Conservation (phyloP, 805 yeast genomes). For the Candida ortonii region DNA sequence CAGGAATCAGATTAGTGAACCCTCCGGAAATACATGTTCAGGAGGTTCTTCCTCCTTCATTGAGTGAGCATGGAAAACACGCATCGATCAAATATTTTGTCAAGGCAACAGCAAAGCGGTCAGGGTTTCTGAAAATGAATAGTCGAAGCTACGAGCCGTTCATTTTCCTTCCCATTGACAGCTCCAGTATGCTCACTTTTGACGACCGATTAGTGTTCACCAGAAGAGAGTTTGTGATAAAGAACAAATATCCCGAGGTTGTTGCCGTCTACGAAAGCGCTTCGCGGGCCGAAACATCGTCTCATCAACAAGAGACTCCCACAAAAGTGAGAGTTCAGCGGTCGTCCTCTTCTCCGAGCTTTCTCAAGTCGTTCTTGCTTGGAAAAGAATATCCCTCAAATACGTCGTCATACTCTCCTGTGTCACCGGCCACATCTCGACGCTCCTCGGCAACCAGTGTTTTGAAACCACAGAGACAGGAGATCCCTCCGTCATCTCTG, state of each 20-base stretch:
- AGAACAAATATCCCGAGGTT: conserved; percentile 41
- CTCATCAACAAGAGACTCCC: too few relatives aligned
- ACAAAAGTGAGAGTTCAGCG: too few relatives aligned
- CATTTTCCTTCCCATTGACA: conserved; percentile 48
- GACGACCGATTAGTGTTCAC: conserved; percentile 43
- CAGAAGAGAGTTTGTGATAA: conserved; percentile 40
- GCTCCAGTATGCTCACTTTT: conserved; percentile 26
- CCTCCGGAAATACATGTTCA: conserved; percentile 17
- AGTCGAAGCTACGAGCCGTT: conserved; percentile 49
- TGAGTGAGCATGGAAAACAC: conserved; percentile 20
- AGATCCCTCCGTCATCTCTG: conserved; percentile 10
- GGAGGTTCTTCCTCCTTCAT: conserved; percentile 26
- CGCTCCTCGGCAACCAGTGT: conserved; percentile 12
- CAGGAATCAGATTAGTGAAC: conserved; percentile 11
- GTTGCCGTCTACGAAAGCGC: conserved; percentile 36
- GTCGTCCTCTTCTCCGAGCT: conserved; percentile 28
- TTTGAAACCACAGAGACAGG: conserved; percentile 3
- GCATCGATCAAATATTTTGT: conserved; percentile 51
- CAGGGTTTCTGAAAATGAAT: conserved; percentile 47
- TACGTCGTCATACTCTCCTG: conserved; percentile 5
- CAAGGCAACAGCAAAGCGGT: conserved; percentile 57
- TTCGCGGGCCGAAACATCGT: neutral
- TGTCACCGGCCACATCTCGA: conserved; percentile 13
- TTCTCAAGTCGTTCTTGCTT: conserved; percentile 30
- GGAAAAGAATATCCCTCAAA: conserved; percentile 13